These are phyloP conservation scores for Chimonanthus salicifolius DNA, from an alignment of 164 flowering plant genomes.

Conservation along the genomic window DNA sequence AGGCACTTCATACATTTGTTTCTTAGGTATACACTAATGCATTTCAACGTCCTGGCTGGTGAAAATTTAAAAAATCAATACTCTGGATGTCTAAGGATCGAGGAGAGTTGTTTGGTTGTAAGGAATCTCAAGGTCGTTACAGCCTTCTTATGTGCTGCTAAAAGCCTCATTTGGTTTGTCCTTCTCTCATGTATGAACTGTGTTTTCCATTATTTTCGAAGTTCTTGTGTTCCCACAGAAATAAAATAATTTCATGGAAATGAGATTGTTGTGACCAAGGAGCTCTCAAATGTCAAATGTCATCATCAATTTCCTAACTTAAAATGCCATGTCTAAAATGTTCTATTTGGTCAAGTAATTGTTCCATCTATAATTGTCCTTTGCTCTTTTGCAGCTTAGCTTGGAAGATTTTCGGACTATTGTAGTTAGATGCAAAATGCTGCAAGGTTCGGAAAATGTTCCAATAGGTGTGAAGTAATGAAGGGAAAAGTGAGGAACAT, in stretches of 20 bases:
- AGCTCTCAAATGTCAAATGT: not conserved
- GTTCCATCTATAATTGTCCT: not conserved
- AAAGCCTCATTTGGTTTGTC: not conserved
- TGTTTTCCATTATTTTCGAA: not conserved
- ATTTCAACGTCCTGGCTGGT: not conserved
- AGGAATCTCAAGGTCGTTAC: not conserved
- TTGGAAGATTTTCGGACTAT: constrained; percentile 70
- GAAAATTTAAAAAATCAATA: not conserved
- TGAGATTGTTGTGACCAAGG: not conserved
- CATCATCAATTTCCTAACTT: no score
- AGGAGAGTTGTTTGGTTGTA: not conserved
- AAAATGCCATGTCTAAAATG: not conserved
- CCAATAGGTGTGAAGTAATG: not conserved
- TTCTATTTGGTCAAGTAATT: not conserved
- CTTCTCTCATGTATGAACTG: not conserved
- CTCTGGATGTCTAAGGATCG: not conserved
- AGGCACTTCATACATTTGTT: not conserved
- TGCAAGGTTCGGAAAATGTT: constrained; percentile 26
- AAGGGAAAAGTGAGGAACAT: not conserved
- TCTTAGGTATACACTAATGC: not conserved
- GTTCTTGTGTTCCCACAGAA: not conserved
- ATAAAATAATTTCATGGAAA: no score
- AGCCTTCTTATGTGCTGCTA: not conserved
- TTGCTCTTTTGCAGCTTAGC: constrained; percentile 39
- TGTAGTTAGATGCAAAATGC: constrained; percentile 59